Conservation (phyloP, 495 filamentous ascomycete species). For the Talaromyces borbonicus region DNA sequence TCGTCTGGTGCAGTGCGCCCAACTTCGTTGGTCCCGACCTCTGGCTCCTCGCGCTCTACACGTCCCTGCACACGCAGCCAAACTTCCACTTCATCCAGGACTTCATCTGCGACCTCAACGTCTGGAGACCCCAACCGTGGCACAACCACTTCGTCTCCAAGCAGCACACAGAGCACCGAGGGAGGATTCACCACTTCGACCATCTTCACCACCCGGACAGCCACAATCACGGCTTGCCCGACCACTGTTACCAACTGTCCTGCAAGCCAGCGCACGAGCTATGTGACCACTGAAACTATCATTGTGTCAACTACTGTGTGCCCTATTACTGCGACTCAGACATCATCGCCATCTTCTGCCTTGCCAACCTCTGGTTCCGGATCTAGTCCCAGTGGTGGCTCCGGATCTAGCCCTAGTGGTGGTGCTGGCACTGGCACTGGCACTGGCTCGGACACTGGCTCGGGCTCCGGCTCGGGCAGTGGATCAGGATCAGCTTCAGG, state of each 20-base stretch:
- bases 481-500: background rate
- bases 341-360: conserved; percentile 1
- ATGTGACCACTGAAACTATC: conserved; percentile 12
- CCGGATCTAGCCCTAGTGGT: background rate
- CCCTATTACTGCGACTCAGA: conserved; percentile 6
- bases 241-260: conserved; percentile 12
- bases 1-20: background rate
- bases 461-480: background rate
- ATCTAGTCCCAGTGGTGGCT: background rate
- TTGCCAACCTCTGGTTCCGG: background rate
- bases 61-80: background rate
- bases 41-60: background rate
- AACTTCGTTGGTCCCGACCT: background rate
- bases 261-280: conserved; percentile 6
- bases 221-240: conserved; percentile 14
- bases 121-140: background rate
- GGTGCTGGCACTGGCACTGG: background rate
- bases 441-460: background rate
- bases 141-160: conserved; percentile 9
- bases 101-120: background rate
- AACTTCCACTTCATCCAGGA: background rate
- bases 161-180: conserved; percentile 3
- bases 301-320: conserved; percentile 13
- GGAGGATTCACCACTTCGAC: conserved; percentile 11
- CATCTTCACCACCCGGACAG: conserved; percentile 10